Base-by-base conservation (phyloP, 106 monocot genomes). In the Dendrobium officinale region DNA sequence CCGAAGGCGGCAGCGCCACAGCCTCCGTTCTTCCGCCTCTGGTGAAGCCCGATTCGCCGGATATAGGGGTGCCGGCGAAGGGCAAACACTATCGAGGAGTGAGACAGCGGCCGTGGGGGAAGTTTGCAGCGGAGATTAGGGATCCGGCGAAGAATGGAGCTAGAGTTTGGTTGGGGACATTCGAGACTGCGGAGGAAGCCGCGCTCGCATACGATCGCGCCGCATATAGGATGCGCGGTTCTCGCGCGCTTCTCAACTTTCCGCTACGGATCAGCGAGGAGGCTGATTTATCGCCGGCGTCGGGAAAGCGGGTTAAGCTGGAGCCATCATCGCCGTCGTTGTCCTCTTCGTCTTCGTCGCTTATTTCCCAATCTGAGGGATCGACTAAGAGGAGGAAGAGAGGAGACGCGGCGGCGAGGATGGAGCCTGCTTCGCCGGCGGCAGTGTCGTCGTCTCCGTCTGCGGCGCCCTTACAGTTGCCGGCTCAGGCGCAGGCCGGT, bases 71-170 rank as follows among this genome's bases (percentile, higher is more conserved):
- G 1, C 40, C 56, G 56, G 72, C 22, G 51, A 80, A 73, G 72
- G 80, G 73, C 55, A 84, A 83, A 80, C 91, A 91, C 86, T 91
- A 88, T 80, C 66, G 91, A 27, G 91, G 91, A 6, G 91, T 91
- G 82, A 84, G 91, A 73, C 83, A 72, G 77, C 54, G 86, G 83
- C 86, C 86, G 83, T 83, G 83, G 86, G 82, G 82, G 55, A 82
- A 82, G 15, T 82, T 66, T 54, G 82, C 82, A 77, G 82, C 82
- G 51, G 82, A 86, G 83, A 86, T 91, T 20, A 72, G 91, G 77
- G 91, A 91, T 78, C 91, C 91, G 77, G 84, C 86, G 22, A 88
- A 86, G 88, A 86, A 86, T 74, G 91, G 91, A 55, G 88, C 91
- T 13, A 83, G 91, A 80, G 91, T 91, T 19, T 91, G 91, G 91